phyloP scores from a whole-genome alignment of 2,329 filamentous ascomycete genomes.

The Botrytis pseudocinerea region DNA sequence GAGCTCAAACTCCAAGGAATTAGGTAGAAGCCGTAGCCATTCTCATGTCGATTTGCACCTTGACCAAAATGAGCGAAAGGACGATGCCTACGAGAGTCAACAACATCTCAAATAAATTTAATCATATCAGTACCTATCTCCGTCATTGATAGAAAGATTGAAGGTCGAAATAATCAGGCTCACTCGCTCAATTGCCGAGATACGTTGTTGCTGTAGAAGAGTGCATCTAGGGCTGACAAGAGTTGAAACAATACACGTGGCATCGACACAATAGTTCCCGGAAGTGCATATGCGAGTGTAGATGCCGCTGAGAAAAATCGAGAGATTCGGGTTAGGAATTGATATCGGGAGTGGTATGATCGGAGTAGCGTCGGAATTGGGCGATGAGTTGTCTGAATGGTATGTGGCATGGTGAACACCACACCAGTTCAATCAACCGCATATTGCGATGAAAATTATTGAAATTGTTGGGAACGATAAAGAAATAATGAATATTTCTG shows the following conservation, averaged over 20 bases:
- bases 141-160: not conserved
- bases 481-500: not conserved
- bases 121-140: not conserved
- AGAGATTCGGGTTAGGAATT: slow-evolving; percentile 3
- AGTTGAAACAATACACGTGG: slow-evolving; percentile 19
- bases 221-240: not conserved
- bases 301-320: not conserved
- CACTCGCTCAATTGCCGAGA: not conserved
- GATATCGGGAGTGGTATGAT: not conserved
- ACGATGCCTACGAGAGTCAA: not conserved
- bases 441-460: not conserved
- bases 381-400: slow-evolving; percentile 17
- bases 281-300: not conserved
- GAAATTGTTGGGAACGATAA: not conserved
- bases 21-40: not conserved
- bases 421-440: slow-evolving; percentile 16
- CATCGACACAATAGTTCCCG: slow-evolving; percentile 9
- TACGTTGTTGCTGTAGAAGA: not conserved
- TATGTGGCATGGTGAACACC: slow-evolving; percentile 20
- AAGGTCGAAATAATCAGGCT: not conserved
- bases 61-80: not conserved
- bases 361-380: slow-evolving; percentile 10
- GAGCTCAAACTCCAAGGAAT: not conserved
- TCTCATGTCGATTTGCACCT: not conserved
- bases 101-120: not conserved